These are phyloP conservation scores for Fusarium sp. DNA, from an alignment of 2,329 filamentous ascomycete species.

Conservation along the genomic window DNA sequence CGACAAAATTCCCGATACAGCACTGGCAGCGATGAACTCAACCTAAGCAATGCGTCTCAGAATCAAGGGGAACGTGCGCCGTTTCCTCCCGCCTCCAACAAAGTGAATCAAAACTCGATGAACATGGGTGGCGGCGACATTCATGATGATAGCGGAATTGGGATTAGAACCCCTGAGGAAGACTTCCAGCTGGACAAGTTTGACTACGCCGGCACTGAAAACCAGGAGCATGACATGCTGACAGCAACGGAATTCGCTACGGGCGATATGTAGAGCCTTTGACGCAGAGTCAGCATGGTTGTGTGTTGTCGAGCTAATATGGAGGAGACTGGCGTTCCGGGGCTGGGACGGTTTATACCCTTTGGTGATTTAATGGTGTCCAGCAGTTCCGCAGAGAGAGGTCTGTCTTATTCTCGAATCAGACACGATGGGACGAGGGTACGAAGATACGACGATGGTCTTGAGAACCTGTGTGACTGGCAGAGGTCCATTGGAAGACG, in stretches of 20 bases:
- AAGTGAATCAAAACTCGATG: slow-evolving; percentile 55
- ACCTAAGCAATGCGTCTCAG: slow-evolving; percentile 58
- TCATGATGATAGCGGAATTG: slow-evolving; percentile 80
- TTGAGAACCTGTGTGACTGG: neutral
- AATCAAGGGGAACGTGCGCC: slow-evolving; percentile 62
- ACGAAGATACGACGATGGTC: slow-evolving; percentile 48
- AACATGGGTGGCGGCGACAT: slow-evolving; percentile 55
- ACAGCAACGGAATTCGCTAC: slow-evolving; percentile 46
- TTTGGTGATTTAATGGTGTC: slow-evolving; percentile 40
- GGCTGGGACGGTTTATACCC: slow-evolving; percentile 38
- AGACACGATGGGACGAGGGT: slow-evolving; percentile 48
- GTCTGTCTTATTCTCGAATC: slow-evolving; percentile 35
- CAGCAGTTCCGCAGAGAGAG: slow-evolving; percentile 25
- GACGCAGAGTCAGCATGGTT: neutral
- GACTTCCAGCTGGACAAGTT: slow-evolving; percentile 72
- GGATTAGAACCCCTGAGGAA: slow-evolving; percentile 74
- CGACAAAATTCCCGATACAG: slow-evolving; percentile 55
- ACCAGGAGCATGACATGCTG: slow-evolving; percentile 51
- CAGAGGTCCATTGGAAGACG: neutral
- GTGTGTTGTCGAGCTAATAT: slow-evolving; percentile 6
- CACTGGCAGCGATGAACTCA: slow-evolving; percentile 59
- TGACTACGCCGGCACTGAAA: slow-evolving; percentile 55
- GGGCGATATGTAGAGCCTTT: slow-evolving; percentile 30
- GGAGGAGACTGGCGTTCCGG: slow-evolving; percentile 41
- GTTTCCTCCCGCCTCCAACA: slow-evolving; percentile 57